A percentile compares a stretch with the other conserved stretches of the same genome.
Evolutionary conservation across 345 rosid species (phyloP).

Genomic region (Schrenkiella parvula): DNA sequence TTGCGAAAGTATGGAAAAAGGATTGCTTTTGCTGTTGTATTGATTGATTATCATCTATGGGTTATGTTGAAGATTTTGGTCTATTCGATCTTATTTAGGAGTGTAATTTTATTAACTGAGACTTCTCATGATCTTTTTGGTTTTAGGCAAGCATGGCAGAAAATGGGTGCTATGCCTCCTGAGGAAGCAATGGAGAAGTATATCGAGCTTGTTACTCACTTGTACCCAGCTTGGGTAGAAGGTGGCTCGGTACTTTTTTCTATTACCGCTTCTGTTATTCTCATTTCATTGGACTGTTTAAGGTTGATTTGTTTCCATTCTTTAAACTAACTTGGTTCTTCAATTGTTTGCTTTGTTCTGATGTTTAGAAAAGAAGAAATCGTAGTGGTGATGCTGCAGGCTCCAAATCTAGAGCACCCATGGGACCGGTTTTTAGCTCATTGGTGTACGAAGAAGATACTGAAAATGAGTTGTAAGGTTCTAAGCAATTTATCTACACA

Average conservation of each 20-base stretch:
- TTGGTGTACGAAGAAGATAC: slow-evolving; percentile 70
- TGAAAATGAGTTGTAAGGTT: slow-evolving; percentile 78
- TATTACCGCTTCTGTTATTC: neutral
- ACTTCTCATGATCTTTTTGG: neutral
- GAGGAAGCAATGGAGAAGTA: slow-evolving; percentile 95
- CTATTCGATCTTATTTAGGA: neutral
- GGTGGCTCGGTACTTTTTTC: slow-evolving; percentile 44
- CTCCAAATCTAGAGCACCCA: slow-evolving; percentile 44
- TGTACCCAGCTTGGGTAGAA: slow-evolving; percentile 77
- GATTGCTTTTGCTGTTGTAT: neutral
- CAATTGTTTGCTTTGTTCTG: neutral
- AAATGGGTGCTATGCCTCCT: slow-evolving; percentile 89
- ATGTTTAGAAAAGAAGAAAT: slow-evolving; percentile 42
- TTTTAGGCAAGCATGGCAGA: slow-evolving; percentile 91
- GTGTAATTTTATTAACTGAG: neutral
- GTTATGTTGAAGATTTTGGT: neutral
- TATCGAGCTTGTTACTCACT: slow-evolving; percentile 73
- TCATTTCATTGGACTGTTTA: neutral
- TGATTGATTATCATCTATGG: neutral
- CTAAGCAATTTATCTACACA: slow-evolving; percentile 18
- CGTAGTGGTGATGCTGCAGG: slow-evolving; percentile 40
- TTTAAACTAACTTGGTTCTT: neutral
- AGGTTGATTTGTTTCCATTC: neutral
- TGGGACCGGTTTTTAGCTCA: slow-evolving; percentile 98
- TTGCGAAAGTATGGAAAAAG: neutral